phyloP scores from a whole-genome alignment of 208 protist species.

The Porcisia hertigi region DNA sequence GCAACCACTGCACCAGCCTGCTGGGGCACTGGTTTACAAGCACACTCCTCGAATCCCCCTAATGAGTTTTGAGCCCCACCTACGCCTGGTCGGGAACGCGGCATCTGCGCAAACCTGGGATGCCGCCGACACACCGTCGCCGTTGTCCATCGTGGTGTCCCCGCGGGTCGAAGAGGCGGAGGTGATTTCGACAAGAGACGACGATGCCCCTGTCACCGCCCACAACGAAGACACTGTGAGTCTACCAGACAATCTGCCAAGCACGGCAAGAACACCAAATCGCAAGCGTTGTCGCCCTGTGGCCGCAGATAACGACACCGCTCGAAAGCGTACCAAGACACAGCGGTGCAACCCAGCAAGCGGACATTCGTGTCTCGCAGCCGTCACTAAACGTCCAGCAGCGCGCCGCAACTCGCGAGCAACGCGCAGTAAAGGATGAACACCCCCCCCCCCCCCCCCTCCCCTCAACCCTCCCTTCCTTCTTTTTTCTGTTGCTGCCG shows the following conservation, averaged over 20 bases:
- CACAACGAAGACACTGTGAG: neutral
- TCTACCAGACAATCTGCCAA: neutral
- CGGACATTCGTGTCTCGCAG: neutral
- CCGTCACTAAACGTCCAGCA: neutral
- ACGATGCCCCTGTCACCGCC: neutral
- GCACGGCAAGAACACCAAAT: slow-evolving; percentile 1
- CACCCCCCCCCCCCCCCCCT: neutral
- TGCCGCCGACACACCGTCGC: neutral
- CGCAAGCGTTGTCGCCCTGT: slow-evolving; percentile 17
- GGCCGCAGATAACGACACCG: neutral
- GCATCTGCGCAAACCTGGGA: neutral
- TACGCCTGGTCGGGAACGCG: neutral
- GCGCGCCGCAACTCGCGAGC: slow-evolving; percentile 1
- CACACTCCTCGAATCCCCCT: neutral
- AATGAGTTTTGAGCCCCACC: neutral
- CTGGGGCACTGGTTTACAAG: neutral
- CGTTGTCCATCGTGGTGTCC: slow-evolving; percentile 8
- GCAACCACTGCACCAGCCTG: neutral
- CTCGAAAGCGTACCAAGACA: neutral
- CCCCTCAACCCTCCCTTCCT: neutral
- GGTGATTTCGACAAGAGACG: neutral
- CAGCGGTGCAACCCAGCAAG: neutral
- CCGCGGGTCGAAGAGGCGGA: slow-evolving; percentile 7
- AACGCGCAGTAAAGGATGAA: neutral
- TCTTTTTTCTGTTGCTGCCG: neutral